phyloP scores from a whole-genome alignment of 192 early-diverging fungal genomes.

The Linnemannia elongata region DNA sequence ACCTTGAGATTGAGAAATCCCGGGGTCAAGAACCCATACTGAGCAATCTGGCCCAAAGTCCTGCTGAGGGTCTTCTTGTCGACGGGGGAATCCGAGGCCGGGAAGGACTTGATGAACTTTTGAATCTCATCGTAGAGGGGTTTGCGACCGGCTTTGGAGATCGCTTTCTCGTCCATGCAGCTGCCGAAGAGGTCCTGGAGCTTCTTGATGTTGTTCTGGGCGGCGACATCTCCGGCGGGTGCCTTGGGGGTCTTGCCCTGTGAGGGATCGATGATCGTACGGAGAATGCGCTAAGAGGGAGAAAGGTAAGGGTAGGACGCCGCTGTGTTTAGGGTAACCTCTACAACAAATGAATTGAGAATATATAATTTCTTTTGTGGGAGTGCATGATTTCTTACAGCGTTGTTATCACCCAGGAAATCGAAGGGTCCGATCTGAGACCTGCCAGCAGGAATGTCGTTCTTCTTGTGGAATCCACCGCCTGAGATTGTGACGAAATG shows the following conservation, averaged over 20 bases:
- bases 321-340: conserved; percentile 46
- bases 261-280: background rate
- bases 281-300: background rate
- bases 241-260: background rate
- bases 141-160: conserved; percentile 35
- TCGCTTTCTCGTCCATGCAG: conserved; percentile 56
- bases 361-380: background rate
- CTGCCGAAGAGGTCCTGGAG: conserved; percentile 63
- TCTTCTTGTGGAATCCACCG: conserved; percentile 2
- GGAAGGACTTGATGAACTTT: conserved; percentile 33
- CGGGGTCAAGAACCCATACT: background rate
- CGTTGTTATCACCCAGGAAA: background rate
- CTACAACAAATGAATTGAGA: too few relatives aligned
- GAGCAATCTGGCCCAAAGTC: background rate
- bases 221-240: conserved; percentile 40
- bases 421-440: too few relatives aligned
- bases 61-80: background rate
- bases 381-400: background rate
- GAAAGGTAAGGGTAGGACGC: conserved; percentile 42
- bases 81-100: background rate
- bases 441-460: background rate
- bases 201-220: conserved; percentile 62
- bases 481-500: background rate
- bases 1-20: conserved; percentile 59
- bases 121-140: conserved; percentile 46